Evolutionary conservation across 768 basidiomycete species (phyloP), one percentile per base, ranked within the genome.

Genomic region (Tulasnella sp.): DNA sequence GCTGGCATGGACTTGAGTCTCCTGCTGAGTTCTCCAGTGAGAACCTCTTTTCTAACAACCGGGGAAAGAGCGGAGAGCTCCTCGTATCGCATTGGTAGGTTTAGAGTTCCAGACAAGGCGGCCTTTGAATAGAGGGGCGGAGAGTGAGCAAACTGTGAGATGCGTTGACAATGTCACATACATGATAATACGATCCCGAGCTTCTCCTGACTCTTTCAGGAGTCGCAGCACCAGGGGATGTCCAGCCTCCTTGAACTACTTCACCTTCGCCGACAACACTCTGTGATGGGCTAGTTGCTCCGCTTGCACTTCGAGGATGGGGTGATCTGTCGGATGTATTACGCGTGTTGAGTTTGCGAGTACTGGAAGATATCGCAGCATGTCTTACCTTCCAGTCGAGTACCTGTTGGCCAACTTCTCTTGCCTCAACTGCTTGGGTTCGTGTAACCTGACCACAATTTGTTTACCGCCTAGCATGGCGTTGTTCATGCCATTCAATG

Each of bases 341-440:
- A 48, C 16, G 15, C 10, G 39, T 29, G 9, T 12, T 25, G 40
- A 15, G 33, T 25, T 37, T 3, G 13, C 33, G 1, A 9, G 20
- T 9, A 27, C 4, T 37, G 32, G 35, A 34, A 25, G 31, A 13
- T 27, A 20, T 7, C 15, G 24, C 6, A 22, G 8, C 19, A 28
- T 31, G 39, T 15, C 42, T 16, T 42, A n/a, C 16, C 42, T 39
- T 5, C 75, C 66, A 42, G 70, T 77, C 0, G 54, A 52, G 59
- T 84, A 88, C n/a, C 85, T 73, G 50, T 81, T 80, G 12, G 86
- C 86, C 7, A 90, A 70, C 58, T 90, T 89, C 66, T 88, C 86
- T 62, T 89, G 83, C 19, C 90, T 75, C n/a, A 90, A 66, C 62
- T 88, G 84, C 63, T 89, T 91, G 7, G 88, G 89, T 64, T 92